Conservation (phyloP, 805 yeast species). For the Cyberlindnera galapagoensis region DNA sequence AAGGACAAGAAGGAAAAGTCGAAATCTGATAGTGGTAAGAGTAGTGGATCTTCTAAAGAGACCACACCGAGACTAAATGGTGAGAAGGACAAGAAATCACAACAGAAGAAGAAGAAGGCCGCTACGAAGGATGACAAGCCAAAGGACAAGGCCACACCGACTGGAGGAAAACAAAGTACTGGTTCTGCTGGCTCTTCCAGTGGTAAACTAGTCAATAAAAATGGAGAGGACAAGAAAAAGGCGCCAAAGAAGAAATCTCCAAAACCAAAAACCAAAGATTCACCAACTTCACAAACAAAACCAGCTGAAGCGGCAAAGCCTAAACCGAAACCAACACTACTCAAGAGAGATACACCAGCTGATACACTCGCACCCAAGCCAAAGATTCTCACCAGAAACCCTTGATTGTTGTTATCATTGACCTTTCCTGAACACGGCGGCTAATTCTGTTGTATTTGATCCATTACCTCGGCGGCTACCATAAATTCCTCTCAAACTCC, state of each 20-base stretch:
- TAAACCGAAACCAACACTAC: slow-evolving; percentile 4
- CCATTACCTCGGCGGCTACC: too few species aligned
- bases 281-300: background rate
- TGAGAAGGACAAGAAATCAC: background rate
- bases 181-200: too few species aligned
- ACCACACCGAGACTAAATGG: background rate
- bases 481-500: too few species aligned
- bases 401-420: too few species aligned
- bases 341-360: slow-evolving; percentile 1
- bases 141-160: slow-evolving; percentile 8
- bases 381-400: too few species aligned
- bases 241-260: slow-evolving; percentile 2
- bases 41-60: slow-evolving; percentile 4
- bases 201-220: slow-evolving; percentile 5
- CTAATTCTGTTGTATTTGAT: too few species aligned
- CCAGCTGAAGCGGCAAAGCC: background rate
- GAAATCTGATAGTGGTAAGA: slow-evolving; percentile 1
- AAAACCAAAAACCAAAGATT: background rate
- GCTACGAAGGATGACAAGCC: slow-evolving; percentile 4
- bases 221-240: slow-evolving; percentile 5
- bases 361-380: too few species aligned
- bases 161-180: too few species aligned
- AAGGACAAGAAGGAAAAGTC: slow-evolving; percentile 1
- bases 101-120: slow-evolving; percentile 1
- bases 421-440: too few species aligned